Percentiles rank a stretch among this genome's conserved stretches.
Evolutionary conservation across 345 rosid species (phyloP).

Genomic region (Turritis glabra): DNA sequence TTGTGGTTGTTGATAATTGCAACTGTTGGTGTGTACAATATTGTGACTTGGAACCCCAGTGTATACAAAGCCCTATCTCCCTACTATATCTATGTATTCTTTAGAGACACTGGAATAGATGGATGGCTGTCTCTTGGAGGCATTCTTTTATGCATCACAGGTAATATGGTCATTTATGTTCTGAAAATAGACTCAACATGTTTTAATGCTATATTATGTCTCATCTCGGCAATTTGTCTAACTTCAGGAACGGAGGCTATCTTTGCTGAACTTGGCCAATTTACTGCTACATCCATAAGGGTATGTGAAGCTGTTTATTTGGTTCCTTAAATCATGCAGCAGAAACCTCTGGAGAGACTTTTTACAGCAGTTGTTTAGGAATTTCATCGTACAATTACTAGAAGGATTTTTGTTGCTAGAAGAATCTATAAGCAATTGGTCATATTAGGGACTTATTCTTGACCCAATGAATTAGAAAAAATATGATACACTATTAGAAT

Average conservation of each 20-base stretch:
- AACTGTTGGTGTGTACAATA: slow-evolving; percentile 67
- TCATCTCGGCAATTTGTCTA: slow-evolving; percentile 23
- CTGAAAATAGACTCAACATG: neutral
- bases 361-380: neutral
- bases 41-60: slow-evolving; percentile 78
- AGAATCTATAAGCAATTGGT: neutral
- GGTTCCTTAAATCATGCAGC: neutral
- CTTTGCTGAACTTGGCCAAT: slow-evolving; percentile 78
- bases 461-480: slow-evolving; percentile 9
- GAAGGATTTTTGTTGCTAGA: neutral
- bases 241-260: slow-evolving; percentile 83
- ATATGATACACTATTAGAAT: neutral
- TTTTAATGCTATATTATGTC: neutral
- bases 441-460: slow-evolving; percentile 12
- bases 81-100: slow-evolving; percentile 64
- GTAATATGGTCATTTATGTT: slow-evolving; percentile 41
- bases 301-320: slow-evolving; percentile 42
- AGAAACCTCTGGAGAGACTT: neutral
- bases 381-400: neutral
- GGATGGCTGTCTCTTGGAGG: slow-evolving; percentile 94
- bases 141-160: slow-evolving; percentile 75
- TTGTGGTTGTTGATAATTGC: slow-evolving; percentile 77
- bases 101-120: slow-evolving; percentile 65
- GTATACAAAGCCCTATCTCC: slow-evolving; percentile 84
- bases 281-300: slow-evolving; percentile 73